Evolutionary conservation across 2,329 filamentous ascomycete species (phyloP), one percentile per base, ranked within the genome.

Genomic region (Intubia oerlemansii): DNA sequence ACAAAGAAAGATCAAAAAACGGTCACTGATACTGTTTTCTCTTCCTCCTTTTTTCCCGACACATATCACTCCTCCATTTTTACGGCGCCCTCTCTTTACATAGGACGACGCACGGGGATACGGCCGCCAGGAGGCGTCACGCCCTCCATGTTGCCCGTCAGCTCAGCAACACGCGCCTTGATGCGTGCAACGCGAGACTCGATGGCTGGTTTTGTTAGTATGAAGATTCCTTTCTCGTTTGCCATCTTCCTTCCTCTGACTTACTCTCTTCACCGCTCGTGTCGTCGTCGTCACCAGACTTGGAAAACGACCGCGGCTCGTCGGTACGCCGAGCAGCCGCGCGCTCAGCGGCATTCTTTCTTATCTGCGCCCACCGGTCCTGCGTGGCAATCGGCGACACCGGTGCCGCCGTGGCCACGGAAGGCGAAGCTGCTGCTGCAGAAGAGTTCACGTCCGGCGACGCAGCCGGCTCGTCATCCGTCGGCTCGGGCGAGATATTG

Each of bases 171-270:
- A 36, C 88, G 75, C 34, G 88, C 88, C 56, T 93, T 95, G 63
- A 98, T 98, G 37, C 88, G 78, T 27, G 88, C 88, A 34, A 95
- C 88, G 39, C 88, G 79, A 27, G 82, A 84, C 51, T 98, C 88
- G 43, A 95, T 95, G 20, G 84, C 81, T 90, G 22, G 16, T 40
- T n/a, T 30, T 26, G 10, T 24, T 24, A 25, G n/a, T 28, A n/a
- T n/a, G n/a, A n/a, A n/a, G n/a, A n/a, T n/a, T n/a, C n/a, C n/a
- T n/a, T n/a, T n/a, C n/a, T n/a, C n/a, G n/a, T n/a, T n/a, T n/a
- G n/a, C n/a, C n/a, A n/a, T n/a, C n/a, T n/a, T n/a, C n/a, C n/a
- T n/a, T n/a, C n/a, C n/a, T n/a, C n/a, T n/a, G n/a, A 72, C 78
- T 65, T 59, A 81, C 77, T 88, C 60, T 92, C 85, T 62, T 95